A percentile compares a stretch with the other conserved stretches of the same genome.
Conservation (phyloP, 176 grass and related monocot genomes). For the Olyra latifolia region DNA sequence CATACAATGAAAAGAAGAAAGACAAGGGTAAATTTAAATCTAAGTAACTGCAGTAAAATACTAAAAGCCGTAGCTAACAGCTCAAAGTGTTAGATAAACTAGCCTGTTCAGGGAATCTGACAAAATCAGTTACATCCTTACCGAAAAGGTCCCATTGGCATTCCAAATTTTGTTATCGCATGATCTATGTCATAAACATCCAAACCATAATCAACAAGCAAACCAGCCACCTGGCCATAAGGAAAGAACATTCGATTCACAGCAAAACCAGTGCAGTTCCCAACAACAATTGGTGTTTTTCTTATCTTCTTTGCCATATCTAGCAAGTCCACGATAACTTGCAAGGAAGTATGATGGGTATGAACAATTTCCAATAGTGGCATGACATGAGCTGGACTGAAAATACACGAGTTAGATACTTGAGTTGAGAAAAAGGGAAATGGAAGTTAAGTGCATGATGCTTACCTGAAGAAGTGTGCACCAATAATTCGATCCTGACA, state of each 20-base stretch:
- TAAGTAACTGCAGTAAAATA: not conserved
- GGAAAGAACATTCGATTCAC: slow-evolving; percentile 93
- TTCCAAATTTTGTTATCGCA: slow-evolving; percentile 71
- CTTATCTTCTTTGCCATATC: slow-evolving; percentile 70
- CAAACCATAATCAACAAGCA: slow-evolving; percentile 75
- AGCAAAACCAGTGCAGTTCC: slow-evolving; percentile 78
- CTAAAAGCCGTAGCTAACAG: not conserved
- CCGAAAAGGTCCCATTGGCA: slow-evolving; percentile 95
- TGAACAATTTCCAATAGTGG: slow-evolving; percentile 90
- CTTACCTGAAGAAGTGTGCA: slow-evolving; percentile 89
- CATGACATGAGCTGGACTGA: slow-evolving; percentile 83
- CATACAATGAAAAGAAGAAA: slow-evolving; percentile 13
- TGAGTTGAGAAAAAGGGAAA: slow-evolving; percentile 12
- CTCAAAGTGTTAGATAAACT: not conserved
- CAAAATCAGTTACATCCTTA: slow-evolving; percentile 31
- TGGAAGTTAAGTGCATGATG: slow-evolving; percentile 5
- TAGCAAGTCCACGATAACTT: slow-evolving; percentile 74
- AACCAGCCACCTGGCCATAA: slow-evolving; percentile 55
- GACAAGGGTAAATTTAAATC: not conserved
- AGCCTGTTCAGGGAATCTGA: not conserved
- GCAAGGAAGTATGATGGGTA: slow-evolving; percentile 62
- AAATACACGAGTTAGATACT: slow-evolving; percentile 34
- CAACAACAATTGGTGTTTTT: slow-evolving; percentile 81
- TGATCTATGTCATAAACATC: slow-evolving; percentile 75
- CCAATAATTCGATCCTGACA: slow-evolving; percentile 75